Percentiles rank a stretch among this genome's conserved stretches.
Evolutionary conservation across 2,329 filamentous ascomycete species (phyloP).

Genomic region (Cercospora brassicicola): DNA sequence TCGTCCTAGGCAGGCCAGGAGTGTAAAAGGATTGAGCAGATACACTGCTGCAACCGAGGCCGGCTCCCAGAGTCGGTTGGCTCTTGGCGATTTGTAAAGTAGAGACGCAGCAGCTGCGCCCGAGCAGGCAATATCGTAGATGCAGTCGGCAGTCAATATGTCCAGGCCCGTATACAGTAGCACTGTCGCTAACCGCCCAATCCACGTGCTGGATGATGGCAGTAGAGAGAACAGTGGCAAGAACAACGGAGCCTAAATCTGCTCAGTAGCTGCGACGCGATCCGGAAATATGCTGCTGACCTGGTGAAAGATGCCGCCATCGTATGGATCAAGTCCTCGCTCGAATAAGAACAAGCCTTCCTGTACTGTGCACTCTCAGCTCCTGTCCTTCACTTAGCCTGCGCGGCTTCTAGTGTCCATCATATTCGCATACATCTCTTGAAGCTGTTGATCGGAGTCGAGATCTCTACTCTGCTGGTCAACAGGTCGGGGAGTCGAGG

Average conservation of each 20-base stretch:
- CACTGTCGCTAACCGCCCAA: constrained; percentile 59
- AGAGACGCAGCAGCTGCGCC: constrained; percentile 73
- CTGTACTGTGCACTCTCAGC: constrained; percentile 65
- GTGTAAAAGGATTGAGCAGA: constrained; percentile 91
- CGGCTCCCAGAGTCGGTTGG: constrained; percentile 71
- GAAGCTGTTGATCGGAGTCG: constrained; percentile 95
- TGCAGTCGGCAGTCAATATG: constrained; percentile 74
- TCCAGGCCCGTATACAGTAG: constrained; percentile 80
- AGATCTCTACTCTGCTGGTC: constrained; percentile 90
- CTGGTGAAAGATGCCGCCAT: constrained; percentile 80
- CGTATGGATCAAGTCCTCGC: constrained; percentile 94
- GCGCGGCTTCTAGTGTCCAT: neutral
- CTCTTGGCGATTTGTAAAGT: constrained; percentile 75
- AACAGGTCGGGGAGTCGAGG: constrained; percentile 81
- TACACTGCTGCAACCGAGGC: constrained; percentile 77
- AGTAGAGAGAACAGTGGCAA: constrained; percentile 89
- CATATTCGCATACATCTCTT: constrained; percentile 71
- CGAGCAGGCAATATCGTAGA: constrained; percentile 77
- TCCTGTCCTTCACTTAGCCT: constrained; percentile 27
- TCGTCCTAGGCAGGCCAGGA: constrained; percentile 85
- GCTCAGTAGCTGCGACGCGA: constrained; percentile 11
- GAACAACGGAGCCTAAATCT: constrained; percentile 73
- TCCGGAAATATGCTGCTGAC: constrained; percentile 39
- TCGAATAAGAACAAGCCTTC: constrained; percentile 95
- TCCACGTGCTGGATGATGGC: constrained; percentile 63